Conservation (phyloP, 2,329 filamentous ascomycete genomes). For the Fusarium austroafricanum region DNA sequence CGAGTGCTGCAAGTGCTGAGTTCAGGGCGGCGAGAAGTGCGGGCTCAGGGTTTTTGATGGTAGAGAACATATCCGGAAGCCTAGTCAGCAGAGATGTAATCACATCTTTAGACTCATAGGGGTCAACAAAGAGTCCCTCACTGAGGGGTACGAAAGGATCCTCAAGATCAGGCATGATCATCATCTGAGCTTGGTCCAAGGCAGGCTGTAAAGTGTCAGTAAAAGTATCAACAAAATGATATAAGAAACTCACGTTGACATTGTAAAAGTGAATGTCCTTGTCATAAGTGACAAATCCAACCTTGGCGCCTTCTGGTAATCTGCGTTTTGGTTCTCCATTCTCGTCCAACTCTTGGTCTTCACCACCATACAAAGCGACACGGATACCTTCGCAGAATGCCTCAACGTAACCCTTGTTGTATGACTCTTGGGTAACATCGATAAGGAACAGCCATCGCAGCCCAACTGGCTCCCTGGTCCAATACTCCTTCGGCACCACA, state of each 20-base stretch:
- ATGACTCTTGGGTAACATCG: conserved; percentile 91
- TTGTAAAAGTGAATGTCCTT: conserved; percentile 99
- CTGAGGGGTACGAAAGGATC: conserved; percentile 95
- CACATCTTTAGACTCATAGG: conserved; percentile 86
- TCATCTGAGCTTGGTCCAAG: conserved; percentile 92
- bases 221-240: not conserved
- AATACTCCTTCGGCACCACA: conserved; percentile 97
- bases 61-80: conserved; percentile 87
- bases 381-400: conserved; percentile 91
- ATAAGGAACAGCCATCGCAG: conserved; percentile 91
- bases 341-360: conserved; percentile 61
- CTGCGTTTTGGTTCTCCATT: conserved; percentile 64
- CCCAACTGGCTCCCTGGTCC: conserved; percentile 92
- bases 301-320: conserved; percentile 82
- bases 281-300: conserved; percentile 96
- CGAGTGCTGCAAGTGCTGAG: conserved; percentile 84
- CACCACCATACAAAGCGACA: conserved; percentile 82
- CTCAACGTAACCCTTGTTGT: conserved; percentile 90
- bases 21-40: conserved; percentile 86
- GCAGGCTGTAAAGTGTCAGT: conserved; percentile 64
- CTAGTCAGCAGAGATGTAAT: conserved; percentile 88
- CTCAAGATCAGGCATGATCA: conserved; percentile 97
- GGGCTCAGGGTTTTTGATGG: conserved; percentile 90
- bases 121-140: conserved; percentile 94
- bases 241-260: conserved; percentile 72